phyloP scores from a whole-genome alignment of 345 rosid genomes.

The Eucalyptus curtisii region DNA sequence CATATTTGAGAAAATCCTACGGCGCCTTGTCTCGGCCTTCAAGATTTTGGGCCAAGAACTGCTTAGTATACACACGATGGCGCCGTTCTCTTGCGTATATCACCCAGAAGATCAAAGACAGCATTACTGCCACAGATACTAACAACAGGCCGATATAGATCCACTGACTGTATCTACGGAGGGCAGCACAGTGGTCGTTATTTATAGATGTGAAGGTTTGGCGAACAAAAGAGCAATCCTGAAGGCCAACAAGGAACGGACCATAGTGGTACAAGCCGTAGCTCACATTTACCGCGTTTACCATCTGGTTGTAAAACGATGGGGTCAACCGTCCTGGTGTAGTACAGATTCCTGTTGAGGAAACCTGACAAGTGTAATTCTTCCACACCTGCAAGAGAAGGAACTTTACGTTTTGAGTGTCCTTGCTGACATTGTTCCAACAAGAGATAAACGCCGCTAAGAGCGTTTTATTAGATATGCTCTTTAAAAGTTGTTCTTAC shows the following conservation, averaged over 20 bases:
- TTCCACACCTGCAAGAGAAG: conserved; percentile 49
- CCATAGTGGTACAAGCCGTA: conserved; percentile 61
- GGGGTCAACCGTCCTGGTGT: conserved; percentile 82
- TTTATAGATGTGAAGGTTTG: conserved; percentile 53
- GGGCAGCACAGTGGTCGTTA: conserved; percentile 44
- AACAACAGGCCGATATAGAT: conserved; percentile 67
- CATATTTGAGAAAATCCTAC: neutral
- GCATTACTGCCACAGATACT: conserved; percentile 81
- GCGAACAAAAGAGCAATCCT: conserved; percentile 74
- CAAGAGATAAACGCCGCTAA: neutral
- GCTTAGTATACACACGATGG: conserved; percentile 72
- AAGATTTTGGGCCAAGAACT: neutral
- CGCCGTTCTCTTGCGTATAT: conserved; percentile 75
- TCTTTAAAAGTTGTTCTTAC: neutral
- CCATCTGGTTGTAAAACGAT: conserved; percentile 43
- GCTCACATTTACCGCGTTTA: conserved; percentile 67
- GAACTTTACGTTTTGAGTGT: neutral
- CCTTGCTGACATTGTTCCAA: neutral
- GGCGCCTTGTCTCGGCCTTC: neutral
- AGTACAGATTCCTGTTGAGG: conserved; percentile 40
- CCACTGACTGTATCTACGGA: conserved; percentile 50
- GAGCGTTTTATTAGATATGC: neutral
- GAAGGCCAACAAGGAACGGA: conserved; percentile 66
- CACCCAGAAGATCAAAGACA: conserved; percentile 88
- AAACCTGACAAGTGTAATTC: conserved; percentile 34